Evolutionary conservation across 2,329 filamentous ascomycete species (phyloP).

Genomic region (Colletotrichum tanaceti): DNA sequence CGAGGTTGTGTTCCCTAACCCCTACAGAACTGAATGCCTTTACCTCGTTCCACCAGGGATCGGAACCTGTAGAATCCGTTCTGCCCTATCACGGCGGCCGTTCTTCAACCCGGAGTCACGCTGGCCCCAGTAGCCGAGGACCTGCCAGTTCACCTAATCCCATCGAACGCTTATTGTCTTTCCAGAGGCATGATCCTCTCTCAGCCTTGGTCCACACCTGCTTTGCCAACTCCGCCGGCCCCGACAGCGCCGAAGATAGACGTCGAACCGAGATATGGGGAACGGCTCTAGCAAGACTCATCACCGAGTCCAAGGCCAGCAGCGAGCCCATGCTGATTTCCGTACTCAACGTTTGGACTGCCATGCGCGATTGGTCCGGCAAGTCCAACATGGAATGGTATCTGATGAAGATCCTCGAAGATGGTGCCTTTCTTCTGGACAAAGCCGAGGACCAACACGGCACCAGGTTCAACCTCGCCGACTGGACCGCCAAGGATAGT

Average conservation of each 20-base stretch:
- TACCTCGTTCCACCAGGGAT: slow-evolving; percentile 79
- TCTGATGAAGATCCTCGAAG: slow-evolving; percentile 92
- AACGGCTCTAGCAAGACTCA: slow-evolving; percentile 83
- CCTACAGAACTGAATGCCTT: slow-evolving; percentile 81
- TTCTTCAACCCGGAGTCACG: slow-evolving; percentile 59
- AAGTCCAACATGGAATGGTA: slow-evolving; percentile 92
- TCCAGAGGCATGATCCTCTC: slow-evolving; percentile 88
- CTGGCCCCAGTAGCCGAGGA: slow-evolving; percentile 48
- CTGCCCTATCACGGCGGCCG: slow-evolving; percentile 75
- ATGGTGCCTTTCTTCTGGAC: slow-evolving; percentile 90
- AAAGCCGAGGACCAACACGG: slow-evolving; percentile 83
- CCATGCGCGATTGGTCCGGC: slow-evolving; percentile 89
- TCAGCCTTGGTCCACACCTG: slow-evolving; percentile 88
- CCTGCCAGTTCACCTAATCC: slow-evolving; percentile 65
- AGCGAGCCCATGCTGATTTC: slow-evolving; percentile 85
- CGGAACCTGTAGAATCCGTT: slow-evolving; percentile 86
- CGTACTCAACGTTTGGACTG: slow-evolving; percentile 87
- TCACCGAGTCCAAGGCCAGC: slow-evolving; percentile 79
- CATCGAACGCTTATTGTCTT: slow-evolving; percentile 86
- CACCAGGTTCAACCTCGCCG: slow-evolving; percentile 76
- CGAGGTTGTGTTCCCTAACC: slow-evolving; percentile 80
- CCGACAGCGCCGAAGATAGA: slow-evolving; percentile 83
- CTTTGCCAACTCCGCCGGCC: slow-evolving; percentile 86
- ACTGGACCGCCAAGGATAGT: slow-evolving; percentile 82
- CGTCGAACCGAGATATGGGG: slow-evolving; percentile 89